phyloP scores from a whole-genome alignment of 2,329 filamentous ascomycete species.

The Lasiodiplodia sp. region DNA sequence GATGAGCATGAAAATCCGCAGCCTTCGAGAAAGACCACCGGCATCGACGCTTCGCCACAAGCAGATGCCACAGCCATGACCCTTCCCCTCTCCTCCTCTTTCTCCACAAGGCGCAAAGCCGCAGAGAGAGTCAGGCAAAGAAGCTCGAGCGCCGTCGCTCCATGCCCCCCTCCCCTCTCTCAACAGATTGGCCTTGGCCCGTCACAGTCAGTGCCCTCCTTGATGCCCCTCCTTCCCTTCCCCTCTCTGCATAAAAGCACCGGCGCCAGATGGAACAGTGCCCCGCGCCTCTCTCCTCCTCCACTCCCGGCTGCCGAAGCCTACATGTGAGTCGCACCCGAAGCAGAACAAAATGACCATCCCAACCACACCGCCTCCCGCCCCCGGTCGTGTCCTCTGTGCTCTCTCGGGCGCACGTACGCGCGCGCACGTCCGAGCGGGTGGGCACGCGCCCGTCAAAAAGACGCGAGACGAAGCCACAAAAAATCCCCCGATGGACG shows the following conservation, averaged over 20 bases:
- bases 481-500: conserved; percentile 16
- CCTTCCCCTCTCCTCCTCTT: not conserved
- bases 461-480: conserved; percentile 4
- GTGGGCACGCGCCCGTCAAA: not conserved
- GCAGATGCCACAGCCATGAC: conserved; percentile 5
- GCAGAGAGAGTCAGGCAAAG: not conserved
- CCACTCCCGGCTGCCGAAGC: not conserved
- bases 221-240: not conserved
- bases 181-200: not conserved
- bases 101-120: not conserved
- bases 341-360: not conserved
- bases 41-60: conserved; percentile 17
- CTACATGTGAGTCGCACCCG: not conserved
- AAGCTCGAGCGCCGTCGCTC: conserved; percentile 9
- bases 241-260: not conserved
- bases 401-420: not conserved
- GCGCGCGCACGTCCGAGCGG: not conserved
- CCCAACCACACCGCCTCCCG: conserved; percentile 18
- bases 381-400: conserved; percentile 8
- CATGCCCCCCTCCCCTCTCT: not conserved
- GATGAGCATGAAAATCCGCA: not conserved
- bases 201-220: not conserved
- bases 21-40: not conserved
- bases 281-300: not conserved
- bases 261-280: not conserved